Evolutionary conservation across 169 alveolate species (phyloP).

Genomic region (Cryptosporidium sp.): DNA sequence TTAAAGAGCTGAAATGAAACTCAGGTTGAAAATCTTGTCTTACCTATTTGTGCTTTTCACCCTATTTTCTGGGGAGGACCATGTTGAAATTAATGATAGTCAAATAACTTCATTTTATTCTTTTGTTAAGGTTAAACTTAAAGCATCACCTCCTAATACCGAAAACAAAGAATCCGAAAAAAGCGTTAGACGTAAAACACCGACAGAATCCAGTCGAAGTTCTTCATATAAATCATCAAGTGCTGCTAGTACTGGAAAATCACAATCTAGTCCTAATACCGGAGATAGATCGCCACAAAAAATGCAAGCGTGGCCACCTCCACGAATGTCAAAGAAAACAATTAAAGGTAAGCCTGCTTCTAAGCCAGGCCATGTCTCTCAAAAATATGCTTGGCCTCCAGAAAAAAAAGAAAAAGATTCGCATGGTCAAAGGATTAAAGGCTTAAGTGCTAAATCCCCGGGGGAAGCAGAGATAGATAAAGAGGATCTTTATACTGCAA

Average conservation of each 20-base stretch:
- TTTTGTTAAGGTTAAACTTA: slow-evolving; percentile 6
- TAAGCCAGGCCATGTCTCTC: not conserved
- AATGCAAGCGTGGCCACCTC: not conserved
- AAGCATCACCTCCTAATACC: not conserved
- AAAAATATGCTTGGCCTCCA: not conserved
- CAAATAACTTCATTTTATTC: not conserved
- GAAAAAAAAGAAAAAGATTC: not conserved
- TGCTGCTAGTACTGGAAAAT: not conserved
- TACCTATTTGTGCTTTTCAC: not conserved
- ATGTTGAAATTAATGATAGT: not conserved
- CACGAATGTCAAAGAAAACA: not conserved
- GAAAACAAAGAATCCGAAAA: not conserved
- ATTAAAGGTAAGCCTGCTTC: not conserved
- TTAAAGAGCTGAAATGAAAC: not conserved
- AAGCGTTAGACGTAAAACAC: not conserved
- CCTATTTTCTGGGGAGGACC: not conserved
- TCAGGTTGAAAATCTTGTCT: not conserved
- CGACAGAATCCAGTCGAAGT: not conserved
- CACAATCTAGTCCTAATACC: not conserved
- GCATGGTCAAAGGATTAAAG: no score
- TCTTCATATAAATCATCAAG: not conserved
- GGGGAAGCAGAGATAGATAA: not conserved
- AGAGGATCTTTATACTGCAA: not conserved
- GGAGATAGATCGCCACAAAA: not conserved
- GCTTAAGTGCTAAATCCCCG: not conserved